Base-by-base conservation (phyloP, 23 red algal species). In the Porphyridium purpureum region DNA sequence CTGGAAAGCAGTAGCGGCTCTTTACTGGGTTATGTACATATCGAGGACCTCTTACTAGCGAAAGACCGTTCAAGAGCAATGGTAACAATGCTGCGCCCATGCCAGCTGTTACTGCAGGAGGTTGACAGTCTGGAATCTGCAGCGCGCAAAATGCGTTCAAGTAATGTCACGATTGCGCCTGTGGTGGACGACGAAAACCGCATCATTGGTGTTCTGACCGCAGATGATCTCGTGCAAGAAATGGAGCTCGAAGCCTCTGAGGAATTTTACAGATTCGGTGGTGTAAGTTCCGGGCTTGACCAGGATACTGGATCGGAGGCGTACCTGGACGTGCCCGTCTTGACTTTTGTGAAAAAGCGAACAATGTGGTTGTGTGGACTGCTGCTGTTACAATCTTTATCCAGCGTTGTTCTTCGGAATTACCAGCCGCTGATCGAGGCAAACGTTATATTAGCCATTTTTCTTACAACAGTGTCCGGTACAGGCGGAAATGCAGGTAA, bases 171-270 rank as follows among this genome's bases (percentile, higher is more conserved):
- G 56, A 63, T 36, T 24, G 69, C 69, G 3, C 69, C 69, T 2
- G 69, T 74, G 30, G 69, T 74, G 32, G 69, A 74, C 24, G 20
- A 15, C 25, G 69, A 62, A 27, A 4, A 27, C 5, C 47, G 41
- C 1, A 41, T 74, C 27, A 4, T 74, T 4, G 69, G 69, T 23
- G 22, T 74, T 1, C 11, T 74, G 14, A 74, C 41, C 33, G 69
- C 69, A 1, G 49, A 33, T 7, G 69, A 74, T 24, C 60, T 74
- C 31, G 61, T 74, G 25, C 69, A 54, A 25, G 69, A 74, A 29
- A 51, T 74, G 47, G 69, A 74, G 33, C 52, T 74, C 22, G 69
- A 74, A n/a, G 69, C 69, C 19, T 49, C 69, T 7, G 69, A 74
- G 9, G 69, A 74, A 8, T 44, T 74, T 5, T 42, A 61, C 24